Evolutionary conservation across 306 rosid genomes (phyloP), one percentile per base, ranked within the genome.

Genomic region (Acacia acuminata): DNA sequence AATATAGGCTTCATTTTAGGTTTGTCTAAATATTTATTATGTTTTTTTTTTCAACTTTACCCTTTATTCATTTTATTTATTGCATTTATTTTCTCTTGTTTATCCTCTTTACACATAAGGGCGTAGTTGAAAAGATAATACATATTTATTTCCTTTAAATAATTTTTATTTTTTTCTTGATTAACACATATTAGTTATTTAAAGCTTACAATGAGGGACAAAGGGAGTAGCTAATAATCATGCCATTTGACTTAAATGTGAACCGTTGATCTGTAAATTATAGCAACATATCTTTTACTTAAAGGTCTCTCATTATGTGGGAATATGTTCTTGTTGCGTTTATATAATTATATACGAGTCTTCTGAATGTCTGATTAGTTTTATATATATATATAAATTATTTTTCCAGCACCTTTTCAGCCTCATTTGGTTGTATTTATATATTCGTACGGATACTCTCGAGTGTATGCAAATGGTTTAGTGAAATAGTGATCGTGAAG

Each of bases 221-320:
- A 6, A 36, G 8, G 40, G 7, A 36, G 1, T 36, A 5, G 8
- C 40, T 36, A 38, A 17, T 71, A 84, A 76, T 71, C 47, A 81
- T 77, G 72, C 53, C 72, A 10, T 50, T 81, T 81, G 85, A 85
- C 82, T 72, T 51, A 80, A 80, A 70, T 47, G 30, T 84, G 75
- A 75, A 69, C 84, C 78, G 58, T 56, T 69, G 40, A 66, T 66
- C 34, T 66, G 69, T 61, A 27, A 61, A 24, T 10, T 61, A 61
- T 25, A 25, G 58, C 20, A 4, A 17, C 58, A 51, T 5, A 38
- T 5, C 22, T 1, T 61, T 61, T 19, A 60, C 66, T 25, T 25
- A 24, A 34, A 25, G 67, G 67, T 11, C 69, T 63, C 17, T 14
- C 40, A 60, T 60, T 16, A 56, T 56, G 63, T n/a, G 13, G 24